phyloP scores from a whole-genome alignment of 495 filamentous ascomycete genomes.

The Friedmanniomyces simplex region DNA sequence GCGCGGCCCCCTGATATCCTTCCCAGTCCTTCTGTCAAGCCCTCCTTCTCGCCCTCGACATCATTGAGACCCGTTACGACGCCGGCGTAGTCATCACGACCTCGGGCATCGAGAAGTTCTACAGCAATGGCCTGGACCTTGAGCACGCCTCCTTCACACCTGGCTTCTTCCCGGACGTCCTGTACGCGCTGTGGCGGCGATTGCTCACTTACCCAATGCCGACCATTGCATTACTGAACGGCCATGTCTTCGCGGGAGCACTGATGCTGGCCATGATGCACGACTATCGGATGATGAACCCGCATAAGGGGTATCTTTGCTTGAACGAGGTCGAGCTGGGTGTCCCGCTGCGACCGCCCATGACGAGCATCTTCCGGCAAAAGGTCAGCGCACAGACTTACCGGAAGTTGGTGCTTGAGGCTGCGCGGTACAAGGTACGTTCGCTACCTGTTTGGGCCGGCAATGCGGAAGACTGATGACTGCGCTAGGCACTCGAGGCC shows the following conservation, averaged over 20 bases:
- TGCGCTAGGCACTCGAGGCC: slow-evolving; percentile 40
- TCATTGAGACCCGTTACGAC: slow-evolving; percentile 54
- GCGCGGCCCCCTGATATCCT: not conserved
- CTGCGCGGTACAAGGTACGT: slow-evolving; percentile 43
- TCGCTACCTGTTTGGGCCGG: not conserved
- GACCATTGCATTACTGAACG: slow-evolving; percentile 65
- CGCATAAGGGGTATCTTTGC: slow-evolving; percentile 55
- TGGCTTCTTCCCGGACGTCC: slow-evolving; percentile 16
- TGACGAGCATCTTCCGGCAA: slow-evolving; percentile 61
- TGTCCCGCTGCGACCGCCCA: slow-evolving; percentile 56
- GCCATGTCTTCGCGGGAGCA: slow-evolving; percentile 73
- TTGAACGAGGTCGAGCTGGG: slow-evolving; percentile 73
- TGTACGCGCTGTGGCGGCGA: slow-evolving; percentile 19
- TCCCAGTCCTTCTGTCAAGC: slow-evolving; percentile 47
- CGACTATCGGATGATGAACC: slow-evolving; percentile 69
- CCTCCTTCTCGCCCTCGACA: slow-evolving; percentile 57
- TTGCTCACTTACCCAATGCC: slow-evolving; percentile 62
- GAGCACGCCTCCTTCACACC: slow-evolving; percentile 14
- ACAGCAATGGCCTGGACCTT: slow-evolving; percentile 34
- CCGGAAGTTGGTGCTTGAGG: slow-evolving; percentile 57
- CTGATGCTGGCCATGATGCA: slow-evolving; percentile 63
- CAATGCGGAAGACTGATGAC: not conserved
- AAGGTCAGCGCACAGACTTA: slow-evolving; percentile 51
- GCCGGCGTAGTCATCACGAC: slow-evolving; percentile 68
- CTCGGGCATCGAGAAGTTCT: slow-evolving; percentile 64